Conservation (phyloP, 495 filamentous ascomycete species). For the Daldinia bambusicola region DNA sequence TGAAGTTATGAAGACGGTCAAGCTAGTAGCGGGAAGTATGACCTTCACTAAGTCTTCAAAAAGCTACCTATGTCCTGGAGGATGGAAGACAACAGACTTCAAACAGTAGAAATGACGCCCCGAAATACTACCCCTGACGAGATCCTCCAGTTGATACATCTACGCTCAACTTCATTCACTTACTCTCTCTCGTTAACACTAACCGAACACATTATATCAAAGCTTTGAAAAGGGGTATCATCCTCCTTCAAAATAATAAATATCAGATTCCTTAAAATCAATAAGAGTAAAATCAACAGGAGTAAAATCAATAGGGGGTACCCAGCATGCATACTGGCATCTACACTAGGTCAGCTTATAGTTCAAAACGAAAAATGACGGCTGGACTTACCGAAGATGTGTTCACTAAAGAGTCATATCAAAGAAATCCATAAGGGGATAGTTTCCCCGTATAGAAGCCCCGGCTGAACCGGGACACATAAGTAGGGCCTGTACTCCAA, state of each 20-base stretch:
- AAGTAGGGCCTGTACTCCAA: not conserved
- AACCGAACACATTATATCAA: not conserved
- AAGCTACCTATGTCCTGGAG: too few relatives aligned
- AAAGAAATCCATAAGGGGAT: not conserved
- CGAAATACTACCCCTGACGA: too few relatives aligned
- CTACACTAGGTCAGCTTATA: not conserved
- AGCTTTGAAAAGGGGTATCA: slow-evolving; percentile 8
- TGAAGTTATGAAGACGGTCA: too few relatives aligned
- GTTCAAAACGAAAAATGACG: not conserved
- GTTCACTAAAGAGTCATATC: not conserved
- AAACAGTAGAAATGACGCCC: too few relatives aligned
- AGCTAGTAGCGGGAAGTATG: too few relatives aligned
- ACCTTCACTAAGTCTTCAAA: too few relatives aligned
- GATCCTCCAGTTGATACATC: not conserved
- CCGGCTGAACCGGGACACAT: not conserved
- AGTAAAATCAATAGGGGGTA: too few relatives aligned
- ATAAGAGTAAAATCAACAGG: too few relatives aligned
- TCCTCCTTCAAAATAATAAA: not conserved
- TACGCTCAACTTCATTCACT: not conserved
- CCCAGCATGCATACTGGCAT: not conserved
- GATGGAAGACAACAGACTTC: too few relatives aligned
- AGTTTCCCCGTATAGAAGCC: not conserved
- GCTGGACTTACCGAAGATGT: not conserved
- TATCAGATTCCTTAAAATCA: not conserved
- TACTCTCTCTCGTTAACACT: too few relatives aligned